Evolutionary conservation across 31 red algal genomes (phyloP).

Genomic region (Asparagopsis taxiformis): DNA sequence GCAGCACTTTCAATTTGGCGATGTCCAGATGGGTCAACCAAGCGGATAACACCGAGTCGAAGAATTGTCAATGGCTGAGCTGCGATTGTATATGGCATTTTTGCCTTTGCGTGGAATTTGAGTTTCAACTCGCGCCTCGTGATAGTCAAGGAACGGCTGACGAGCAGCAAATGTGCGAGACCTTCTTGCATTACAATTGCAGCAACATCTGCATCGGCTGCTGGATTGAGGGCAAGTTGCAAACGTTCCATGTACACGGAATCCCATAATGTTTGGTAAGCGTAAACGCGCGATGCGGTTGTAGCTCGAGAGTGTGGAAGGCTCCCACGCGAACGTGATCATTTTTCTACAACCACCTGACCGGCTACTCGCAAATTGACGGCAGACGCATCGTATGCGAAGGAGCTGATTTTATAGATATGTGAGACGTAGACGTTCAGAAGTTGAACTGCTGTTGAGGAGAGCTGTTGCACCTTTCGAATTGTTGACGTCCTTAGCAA

Average conservation of each 20-base stretch:
- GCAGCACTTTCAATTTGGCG: constrained; percentile 63
- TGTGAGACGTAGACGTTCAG: constrained; percentile 74
- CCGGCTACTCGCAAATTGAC: constrained; percentile 74
- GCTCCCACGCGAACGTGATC: constrained; percentile 78
- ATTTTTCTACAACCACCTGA: constrained; percentile 66
- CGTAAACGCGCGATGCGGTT: constrained; percentile 69
- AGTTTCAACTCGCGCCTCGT: constrained; percentile 84
- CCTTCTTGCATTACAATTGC: constrained; percentile 97
- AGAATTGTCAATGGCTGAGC: constrained; percentile 83
- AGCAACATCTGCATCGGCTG: constrained; percentile 80
- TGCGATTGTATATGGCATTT: constrained; percentile 73
- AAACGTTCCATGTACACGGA: constrained; percentile 68
- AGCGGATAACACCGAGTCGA: constrained; percentile 60
- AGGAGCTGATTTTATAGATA: constrained; percentile 62
- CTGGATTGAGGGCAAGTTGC: constrained; percentile 65
- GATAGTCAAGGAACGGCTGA: constrained; percentile 73
- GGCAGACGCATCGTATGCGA: constrained; percentile 74
- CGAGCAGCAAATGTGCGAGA: constrained; percentile 78
- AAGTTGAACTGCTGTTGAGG: constrained; percentile 57
- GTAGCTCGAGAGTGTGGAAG: constrained; percentile 91
- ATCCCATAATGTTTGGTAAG: constrained; percentile 91
- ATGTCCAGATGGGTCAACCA: constrained; percentile 66
- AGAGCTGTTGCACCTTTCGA: constrained; percentile 84
- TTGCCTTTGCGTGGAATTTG: constrained; percentile 90
- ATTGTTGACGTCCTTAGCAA: constrained; percentile 76